phyloP scores from a whole-genome alignment of 371 early-diverging fungal species.

The Mucor lusitanicus region DNA sequence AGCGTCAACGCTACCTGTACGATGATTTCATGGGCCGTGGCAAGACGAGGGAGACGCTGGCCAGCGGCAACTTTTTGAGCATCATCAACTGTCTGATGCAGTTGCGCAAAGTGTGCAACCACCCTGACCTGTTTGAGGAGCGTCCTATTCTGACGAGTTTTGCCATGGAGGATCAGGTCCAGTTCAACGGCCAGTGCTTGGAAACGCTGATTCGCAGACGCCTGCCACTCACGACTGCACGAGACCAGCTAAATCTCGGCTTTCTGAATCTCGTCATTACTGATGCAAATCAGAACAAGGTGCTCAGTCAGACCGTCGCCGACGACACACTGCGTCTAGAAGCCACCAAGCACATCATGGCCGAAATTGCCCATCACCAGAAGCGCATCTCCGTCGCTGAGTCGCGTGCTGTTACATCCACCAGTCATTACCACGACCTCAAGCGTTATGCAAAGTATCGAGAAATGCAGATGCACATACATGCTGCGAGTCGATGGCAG shows the following conservation, averaged over 20 bases:
- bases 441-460: conserved; percentile 39
- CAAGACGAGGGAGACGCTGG: conserved; percentile 77
- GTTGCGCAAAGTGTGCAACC: conserved; percentile 96
- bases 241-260: conserved; percentile 26
- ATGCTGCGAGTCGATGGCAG: conserved; percentile 33
- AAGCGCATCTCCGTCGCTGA: conserved; percentile 26
- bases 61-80: conserved; percentile 74
- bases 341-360: conserved; percentile 41
- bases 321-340: conserved; percentile 41
- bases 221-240: not conserved
- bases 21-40: conserved; percentile 88
- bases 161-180: conserved; percentile 59
- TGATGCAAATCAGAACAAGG: conserved; percentile 21
- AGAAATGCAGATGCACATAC: conserved; percentile 25
- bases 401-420: conserved; percentile 29
- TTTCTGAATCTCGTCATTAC: conserved; percentile 55
- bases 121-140: conserved; percentile 95
- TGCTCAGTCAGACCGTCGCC: conserved; percentile 35
- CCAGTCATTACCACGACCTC: conserved; percentile 36
- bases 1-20: conserved; percentile 83
- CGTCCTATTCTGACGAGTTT: conserved; percentile 82
- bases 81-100: conserved; percentile 96
- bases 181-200: conserved; percentile 38
- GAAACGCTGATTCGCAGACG: conserved; percentile 27
- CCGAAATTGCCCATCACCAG: conserved; percentile 32